Evolutionary conservation across 768 basidiomycete species (phyloP).

Genomic region (Coprinopsis cinerea): DNA sequence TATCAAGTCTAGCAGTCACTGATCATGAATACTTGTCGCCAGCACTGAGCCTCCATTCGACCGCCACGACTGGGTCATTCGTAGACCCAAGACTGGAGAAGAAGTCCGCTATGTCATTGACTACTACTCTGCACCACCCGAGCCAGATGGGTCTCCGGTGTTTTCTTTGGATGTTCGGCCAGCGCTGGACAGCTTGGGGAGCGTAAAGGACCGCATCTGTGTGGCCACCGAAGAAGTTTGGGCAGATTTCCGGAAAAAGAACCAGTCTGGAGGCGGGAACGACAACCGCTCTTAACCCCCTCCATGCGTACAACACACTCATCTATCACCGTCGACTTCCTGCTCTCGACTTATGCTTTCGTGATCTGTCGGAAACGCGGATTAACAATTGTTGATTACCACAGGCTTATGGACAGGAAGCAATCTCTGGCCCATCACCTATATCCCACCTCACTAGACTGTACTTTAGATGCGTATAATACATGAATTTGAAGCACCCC

Average conservation of each 20-base stretch:
- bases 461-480: no score
- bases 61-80: conserved; percentile 95
- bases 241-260: conserved; percentile 37
- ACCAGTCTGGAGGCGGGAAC: conserved; percentile 4
- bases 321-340: no score
- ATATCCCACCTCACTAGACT: no score
- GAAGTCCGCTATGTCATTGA: conserved; percentile 96
- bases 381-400: no score
- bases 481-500: no score
- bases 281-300: not conserved
- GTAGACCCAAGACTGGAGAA: conserved; percentile 69
- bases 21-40: conserved; percentile 6
- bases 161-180: conserved; percentile 95
- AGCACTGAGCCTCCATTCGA: conserved; percentile 95
- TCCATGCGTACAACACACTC: not conserved
- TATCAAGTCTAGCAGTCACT: no score
- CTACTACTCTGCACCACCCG: conserved; percentile 91
- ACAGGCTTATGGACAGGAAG: no score
- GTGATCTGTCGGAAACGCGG: no score
- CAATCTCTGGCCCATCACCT: no score
- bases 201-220: conserved; percentile 66
- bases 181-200: conserved; percentile 80
- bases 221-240: conserved; percentile 68
- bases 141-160: conserved; percentile 87
- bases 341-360: no score